phyloP scores from a whole-genome alignment of 768 basidiomycete species.

The Trametes punicea region DNA sequence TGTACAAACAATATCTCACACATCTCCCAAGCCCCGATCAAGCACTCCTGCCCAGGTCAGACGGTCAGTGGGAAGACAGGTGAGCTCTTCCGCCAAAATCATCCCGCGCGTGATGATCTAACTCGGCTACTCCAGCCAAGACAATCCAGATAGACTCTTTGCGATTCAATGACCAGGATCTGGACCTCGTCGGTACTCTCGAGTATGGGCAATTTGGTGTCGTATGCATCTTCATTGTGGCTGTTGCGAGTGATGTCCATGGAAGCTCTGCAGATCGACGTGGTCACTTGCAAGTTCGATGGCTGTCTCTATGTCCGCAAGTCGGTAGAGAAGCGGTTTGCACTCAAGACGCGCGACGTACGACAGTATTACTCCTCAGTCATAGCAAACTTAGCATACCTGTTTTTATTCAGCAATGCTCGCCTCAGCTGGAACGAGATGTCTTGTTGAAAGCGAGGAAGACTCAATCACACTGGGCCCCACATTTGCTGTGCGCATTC shows the following conservation, averaged over 20 bases:
- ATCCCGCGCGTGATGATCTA: too few relatives aligned
- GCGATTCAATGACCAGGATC: constrained; percentile 70
- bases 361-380: constrained; percentile 30
- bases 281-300: constrained; percentile 72
- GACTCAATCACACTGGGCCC: constrained; percentile 58
- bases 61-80: too few relatives aligned
- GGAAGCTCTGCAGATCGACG: constrained; percentile 60
- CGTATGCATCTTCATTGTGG: constrained; percentile 42
- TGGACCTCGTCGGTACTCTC: constrained; percentile 63
- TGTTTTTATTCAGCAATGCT: constrained; percentile 89
- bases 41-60: too few relatives aligned
- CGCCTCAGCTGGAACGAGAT: constrained; percentile 75
- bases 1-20: too few relatives aligned
- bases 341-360: constrained; percentile 72
- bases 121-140: too few relatives aligned
- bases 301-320: constrained; percentile 81
- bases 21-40: too few relatives aligned
- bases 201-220: constrained; percentile 88
- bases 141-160: constrained; percentile 66
- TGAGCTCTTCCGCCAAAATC: too few relatives aligned
- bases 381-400: too few relatives aligned
- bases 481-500: constrained; percentile 84
- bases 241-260: not conserved
- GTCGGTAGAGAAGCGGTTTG: constrained; percentile 72
- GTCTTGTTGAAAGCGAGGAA: constrained; percentile 63